phyloP scores from a whole-genome alignment of 495 filamentous ascomycete species.

The Xylaria acuta region DNA sequence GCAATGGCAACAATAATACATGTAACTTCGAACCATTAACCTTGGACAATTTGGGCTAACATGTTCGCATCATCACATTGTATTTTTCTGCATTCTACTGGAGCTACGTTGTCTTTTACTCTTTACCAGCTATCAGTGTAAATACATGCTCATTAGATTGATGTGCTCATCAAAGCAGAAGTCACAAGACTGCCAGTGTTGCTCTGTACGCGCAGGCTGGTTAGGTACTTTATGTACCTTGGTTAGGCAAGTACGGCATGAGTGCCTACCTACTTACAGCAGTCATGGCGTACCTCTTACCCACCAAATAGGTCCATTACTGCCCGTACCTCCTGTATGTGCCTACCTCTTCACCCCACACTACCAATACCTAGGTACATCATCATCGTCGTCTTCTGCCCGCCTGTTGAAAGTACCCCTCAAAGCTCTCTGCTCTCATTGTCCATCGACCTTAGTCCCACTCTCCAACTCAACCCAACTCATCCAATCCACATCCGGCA shows the following conservation, averaged over 20 bases:
- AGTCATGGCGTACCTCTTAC: no score
- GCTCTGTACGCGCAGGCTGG: no score
- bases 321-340: neutral
- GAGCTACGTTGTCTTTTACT: neutral
- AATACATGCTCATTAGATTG: neutral
- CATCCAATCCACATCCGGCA: conserved; percentile 11
- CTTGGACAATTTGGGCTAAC: no score
- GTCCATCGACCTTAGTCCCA: neutral
- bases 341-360: neutral
- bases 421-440: neutral
- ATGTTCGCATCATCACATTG: neutral
- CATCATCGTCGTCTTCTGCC: neutral
- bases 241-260: neutral
- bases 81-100: neutral
- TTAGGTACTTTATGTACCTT: neutral
- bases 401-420: neutral
- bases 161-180: neutral
- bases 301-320: no score
- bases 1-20: no score
- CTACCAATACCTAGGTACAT: neutral
- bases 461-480: conserved; percentile 1
- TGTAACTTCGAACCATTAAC: no score
- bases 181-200: no score
- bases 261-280: neutral
- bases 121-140: neutral